A percentile compares a stretch with the other conserved stretches of the same genome.
Conservation (phyloP, 2,329 filamentous ascomycete species). For the Septoria petroselini region DNA sequence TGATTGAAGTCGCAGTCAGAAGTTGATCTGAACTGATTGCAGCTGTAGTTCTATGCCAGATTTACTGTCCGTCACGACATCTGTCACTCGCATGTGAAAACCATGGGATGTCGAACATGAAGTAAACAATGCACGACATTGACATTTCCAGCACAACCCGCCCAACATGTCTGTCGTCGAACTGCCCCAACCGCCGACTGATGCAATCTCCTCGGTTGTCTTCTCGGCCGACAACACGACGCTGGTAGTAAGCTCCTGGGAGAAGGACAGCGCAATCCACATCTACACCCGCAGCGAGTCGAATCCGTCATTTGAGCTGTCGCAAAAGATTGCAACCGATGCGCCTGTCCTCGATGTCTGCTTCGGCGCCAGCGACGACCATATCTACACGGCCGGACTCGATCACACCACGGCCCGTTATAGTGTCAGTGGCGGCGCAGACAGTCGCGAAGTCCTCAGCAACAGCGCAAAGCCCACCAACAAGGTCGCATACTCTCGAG, state of each 20-base stretch:
- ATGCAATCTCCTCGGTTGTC: slow-evolving; percentile 80
- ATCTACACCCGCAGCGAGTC: slow-evolving; percentile 55
- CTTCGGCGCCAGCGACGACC: slow-evolving; percentile 75
- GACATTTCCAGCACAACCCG: not conserved
- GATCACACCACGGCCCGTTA: slow-evolving; percentile 79
- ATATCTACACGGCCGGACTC: slow-evolving; percentile 81
- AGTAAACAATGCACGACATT: slow-evolving; percentile 5
- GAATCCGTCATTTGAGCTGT: slow-evolving; percentile 44
- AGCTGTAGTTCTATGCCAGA: not conserved
- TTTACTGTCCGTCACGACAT: not conserved
- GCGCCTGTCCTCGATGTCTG: slow-evolving; percentile 87
- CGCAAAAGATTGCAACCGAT: slow-evolving; percentile 42
- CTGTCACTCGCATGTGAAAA: not conserved
- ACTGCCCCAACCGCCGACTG: slow-evolving; percentile 74
- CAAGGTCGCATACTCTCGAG: slow-evolving; percentile 76
- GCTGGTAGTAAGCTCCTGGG: slow-evolving; percentile 92
- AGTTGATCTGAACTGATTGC: not conserved
- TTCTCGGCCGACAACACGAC: slow-evolving; percentile 79
- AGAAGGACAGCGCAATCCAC: slow-evolving; percentile 70
- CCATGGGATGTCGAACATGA: not conserved
- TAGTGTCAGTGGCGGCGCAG: slow-evolving; percentile 65
- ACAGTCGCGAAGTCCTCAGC: slow-evolving; percentile 62
- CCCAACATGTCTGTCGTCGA: slow-evolving; percentile 46
- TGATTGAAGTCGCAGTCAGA: no score
- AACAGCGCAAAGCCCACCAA: slow-evolving; percentile 71